Conservation (phyloP, 768 basidiomycete species). For the Boletus rex-veris region DNA sequence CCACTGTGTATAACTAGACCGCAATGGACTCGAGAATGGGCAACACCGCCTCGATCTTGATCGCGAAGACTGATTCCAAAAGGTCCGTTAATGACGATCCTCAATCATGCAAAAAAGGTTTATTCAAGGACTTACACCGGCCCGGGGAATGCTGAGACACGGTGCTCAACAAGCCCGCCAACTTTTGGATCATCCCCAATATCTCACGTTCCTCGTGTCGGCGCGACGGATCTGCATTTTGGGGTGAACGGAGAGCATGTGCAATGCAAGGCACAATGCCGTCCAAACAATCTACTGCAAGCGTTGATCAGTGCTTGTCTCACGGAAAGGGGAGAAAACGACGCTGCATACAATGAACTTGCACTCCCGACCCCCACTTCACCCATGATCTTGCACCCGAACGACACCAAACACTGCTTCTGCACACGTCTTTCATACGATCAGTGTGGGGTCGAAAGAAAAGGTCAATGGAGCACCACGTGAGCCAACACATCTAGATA, state of each 20-base stretch:
- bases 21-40: conserved; percentile 22
- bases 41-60: conserved; percentile 24
- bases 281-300: conserved; percentile 24
- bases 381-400: conserved; percentile 12
- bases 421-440: conserved; percentile 9
- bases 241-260: conserved; percentile 8
- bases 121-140: conserved; percentile 15
- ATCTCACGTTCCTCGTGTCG: conserved; percentile 13
- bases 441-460: conserved; percentile 6
- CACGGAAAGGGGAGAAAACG: background rate
- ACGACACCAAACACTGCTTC: background rate
- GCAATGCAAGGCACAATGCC: conserved; percentile 7
- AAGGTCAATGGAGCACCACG: conserved; percentile 21
- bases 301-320: background rate
- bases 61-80: conserved; percentile 18
- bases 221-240: background rate
- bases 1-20: background rate
- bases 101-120: background rate
- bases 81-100: background rate
- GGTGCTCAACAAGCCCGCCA: conserved; percentile 9
- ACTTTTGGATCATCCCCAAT: no score
- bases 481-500: conserved; percentile 24
- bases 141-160: background rate
- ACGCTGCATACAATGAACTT: background rate
- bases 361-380: background rate